phyloP scores from a whole-genome alignment of 345 rosid species.

The Psidium guajava region DNA sequence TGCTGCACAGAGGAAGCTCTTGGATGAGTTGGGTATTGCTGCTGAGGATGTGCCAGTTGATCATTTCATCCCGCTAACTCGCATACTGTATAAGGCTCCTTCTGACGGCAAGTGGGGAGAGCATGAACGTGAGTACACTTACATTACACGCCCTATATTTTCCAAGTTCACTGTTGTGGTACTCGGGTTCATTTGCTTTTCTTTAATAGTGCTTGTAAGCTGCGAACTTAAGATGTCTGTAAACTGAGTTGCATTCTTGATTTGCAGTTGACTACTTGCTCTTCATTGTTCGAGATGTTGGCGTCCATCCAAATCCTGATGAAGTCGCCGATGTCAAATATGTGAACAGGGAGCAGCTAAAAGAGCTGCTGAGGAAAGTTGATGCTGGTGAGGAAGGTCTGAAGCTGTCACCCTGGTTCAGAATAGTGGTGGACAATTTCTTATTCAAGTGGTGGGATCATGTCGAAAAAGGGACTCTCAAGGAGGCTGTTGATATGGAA shows the following conservation, averaged over 20 bases:
- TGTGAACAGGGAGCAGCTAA: constrained; percentile 67
- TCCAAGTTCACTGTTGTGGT: not conserved
- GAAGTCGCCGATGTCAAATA: constrained; percentile 79
- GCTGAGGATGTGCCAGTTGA: constrained; percentile 89
- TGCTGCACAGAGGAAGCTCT: constrained; percentile 96
- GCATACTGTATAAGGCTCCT: constrained; percentile 92
- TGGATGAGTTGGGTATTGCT: constrained; percentile 91
- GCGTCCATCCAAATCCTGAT: constrained; percentile 63
- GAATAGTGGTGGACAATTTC: constrained; percentile 88
- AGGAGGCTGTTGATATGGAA: constrained; percentile 63
- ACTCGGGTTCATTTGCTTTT: not conserved
- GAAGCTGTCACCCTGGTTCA: constrained; percentile 93
- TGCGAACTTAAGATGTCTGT: not conserved
- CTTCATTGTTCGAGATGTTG: constrained; percentile 74
- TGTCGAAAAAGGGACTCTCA: constrained; percentile 61
- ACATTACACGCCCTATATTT: not conserved
- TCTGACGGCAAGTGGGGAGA: constrained; percentile 99
- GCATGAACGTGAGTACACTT: constrained; percentile 64
- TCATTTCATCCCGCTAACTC: constrained; percentile 63
- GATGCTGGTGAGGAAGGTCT: constrained; percentile 80
- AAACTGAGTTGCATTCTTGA: not conserved
- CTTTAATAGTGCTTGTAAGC: not conserved
- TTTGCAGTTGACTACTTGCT: constrained; percentile 85
- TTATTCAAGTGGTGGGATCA: constrained; percentile 96
- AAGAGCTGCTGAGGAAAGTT: constrained; percentile 76